A percentile compares a stretch with the other conserved stretches of the same genome.
phyloP scores from a whole-genome alignment of 305 asterid species.

The Fraxinus angustifolia region DNA sequence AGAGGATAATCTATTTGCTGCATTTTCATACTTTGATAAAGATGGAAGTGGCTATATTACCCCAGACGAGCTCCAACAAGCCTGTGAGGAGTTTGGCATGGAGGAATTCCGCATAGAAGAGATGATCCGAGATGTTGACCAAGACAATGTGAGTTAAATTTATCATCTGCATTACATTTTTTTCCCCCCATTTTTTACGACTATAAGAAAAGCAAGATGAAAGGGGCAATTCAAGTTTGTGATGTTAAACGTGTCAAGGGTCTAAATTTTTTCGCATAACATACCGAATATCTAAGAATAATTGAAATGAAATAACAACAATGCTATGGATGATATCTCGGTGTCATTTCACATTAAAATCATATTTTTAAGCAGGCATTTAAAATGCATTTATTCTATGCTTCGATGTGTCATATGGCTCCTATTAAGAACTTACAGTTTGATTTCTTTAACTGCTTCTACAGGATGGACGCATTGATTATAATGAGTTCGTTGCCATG shows the following conservation, averaged over 20 bases:
- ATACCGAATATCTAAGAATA: not conserved
- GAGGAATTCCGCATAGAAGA: conserved; percentile 80
- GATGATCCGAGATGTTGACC: conserved; percentile 85
- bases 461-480: conserved; percentile 89
- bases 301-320: not conserved
- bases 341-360: not conserved
- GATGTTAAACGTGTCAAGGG: not conserved
- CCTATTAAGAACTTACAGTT: not conserved
- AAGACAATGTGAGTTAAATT: conserved; percentile 63
- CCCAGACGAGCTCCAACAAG: conserved; percentile 84
- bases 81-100: conserved; percentile 77
- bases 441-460: not conserved
- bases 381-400: not conserved
- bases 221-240: not conserved
- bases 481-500: conserved; percentile 88
- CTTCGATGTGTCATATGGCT: not conserved
- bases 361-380: not conserved
- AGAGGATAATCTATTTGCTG: conserved; percentile 71
- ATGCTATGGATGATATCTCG: not conserved
- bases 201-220: not conserved
- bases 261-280: not conserved
- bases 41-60: conserved; percentile 92
- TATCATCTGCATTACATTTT: not conserved
- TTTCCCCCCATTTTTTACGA: not conserved
- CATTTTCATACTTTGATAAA: conserved; percentile 77